These are phyloP conservation scores for Ceratobasidium sp. DNA, from an alignment of 1,284 basidiomycete species.

Conservation along the genomic window DNA sequence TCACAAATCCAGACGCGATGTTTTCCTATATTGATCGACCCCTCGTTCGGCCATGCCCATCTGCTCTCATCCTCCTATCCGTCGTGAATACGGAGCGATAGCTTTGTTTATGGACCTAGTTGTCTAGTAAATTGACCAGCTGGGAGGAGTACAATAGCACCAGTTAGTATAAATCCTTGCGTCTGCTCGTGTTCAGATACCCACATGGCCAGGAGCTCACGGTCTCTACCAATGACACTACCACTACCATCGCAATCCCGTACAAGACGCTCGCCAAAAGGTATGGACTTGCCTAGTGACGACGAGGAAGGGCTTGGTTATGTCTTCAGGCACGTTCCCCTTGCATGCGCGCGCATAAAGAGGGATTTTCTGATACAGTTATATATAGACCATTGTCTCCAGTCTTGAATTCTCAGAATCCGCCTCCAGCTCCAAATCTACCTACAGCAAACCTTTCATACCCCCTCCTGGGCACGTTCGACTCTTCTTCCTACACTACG, in stretches of 20 bases:
- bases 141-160: neutral
- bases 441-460: neutral
- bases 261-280: neutral
- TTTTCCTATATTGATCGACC: constrained; percentile 31
- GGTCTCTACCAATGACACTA: neutral
- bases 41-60: neutral
- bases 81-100: neutral
- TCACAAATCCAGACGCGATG: constrained; percentile 6
- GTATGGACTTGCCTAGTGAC: constrained; percentile 21
- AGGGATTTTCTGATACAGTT: neutral
- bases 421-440: neutral
- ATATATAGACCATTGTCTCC: constrained; percentile 29
- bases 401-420: constrained; percentile 1
- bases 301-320: constrained; percentile 20
- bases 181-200: neutral
- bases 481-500: neutral
- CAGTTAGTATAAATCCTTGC: constrained; percentile 1
- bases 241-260: neutral
- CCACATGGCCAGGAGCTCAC: neutral
- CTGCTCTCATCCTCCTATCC: constrained; percentile 5
- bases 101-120: constrained; percentile 5
- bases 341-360: neutral
- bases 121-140: neutral
- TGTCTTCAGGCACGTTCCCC: neutral
- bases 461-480: neutral